Base-by-base conservation (phyloP, 139 green algal genomes). In the Chlamydomonas eustigma region DNA sequence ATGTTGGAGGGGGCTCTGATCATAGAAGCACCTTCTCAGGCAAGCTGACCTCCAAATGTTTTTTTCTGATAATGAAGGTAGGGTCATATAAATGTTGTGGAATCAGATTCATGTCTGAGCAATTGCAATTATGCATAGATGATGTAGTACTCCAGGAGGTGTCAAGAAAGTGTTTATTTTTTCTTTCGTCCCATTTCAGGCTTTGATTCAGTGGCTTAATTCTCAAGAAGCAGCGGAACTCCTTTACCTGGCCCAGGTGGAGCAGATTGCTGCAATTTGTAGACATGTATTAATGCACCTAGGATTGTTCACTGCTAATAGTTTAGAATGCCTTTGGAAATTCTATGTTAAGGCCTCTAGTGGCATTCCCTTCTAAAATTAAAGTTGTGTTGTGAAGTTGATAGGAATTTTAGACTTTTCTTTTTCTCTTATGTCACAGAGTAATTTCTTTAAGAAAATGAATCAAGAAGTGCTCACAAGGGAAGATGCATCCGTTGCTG, bases 401-500 rank as follows among this genome's bases (percentile, higher is more conserved):
- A n/a, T n/a, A n/a, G n/a, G n/a, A n/a, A n/a, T n/a, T n/a, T n/a
- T n/a, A n/a, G n/a, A n/a, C 44, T 18, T 18, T 18, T 58, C 44
- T 58, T 58, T 18, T 58, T 18, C 44, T 18, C 44, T 58, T 58
- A 12, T 28, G 18, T 28, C 44, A 58, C 77, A 79, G 74, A 64
- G 51, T 32, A 51, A 58, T 39, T 37, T 39, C 12, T 58, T 81
- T 24, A 80, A 82, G 50, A 81, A 74, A 50, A 78, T 84, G 75
- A 71, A 52, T 3, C 64, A 80, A 64, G 80, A 85, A 32, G 63
- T 81, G 73, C 72, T 90, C 70, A 50, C 86, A 1, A 44, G 37
- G 4, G 83, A 90, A 70, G 90, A 94, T 71, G 71, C 83, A 24
- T 73, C 70, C 0, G 73, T 89, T 31, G 84, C 93, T 50, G 80